Percentiles rank a stretch among this genome's conserved stretches.
phyloP scores from a whole-genome alignment of 176 grass and related monocot species.

The Ananas comosus region DNA sequence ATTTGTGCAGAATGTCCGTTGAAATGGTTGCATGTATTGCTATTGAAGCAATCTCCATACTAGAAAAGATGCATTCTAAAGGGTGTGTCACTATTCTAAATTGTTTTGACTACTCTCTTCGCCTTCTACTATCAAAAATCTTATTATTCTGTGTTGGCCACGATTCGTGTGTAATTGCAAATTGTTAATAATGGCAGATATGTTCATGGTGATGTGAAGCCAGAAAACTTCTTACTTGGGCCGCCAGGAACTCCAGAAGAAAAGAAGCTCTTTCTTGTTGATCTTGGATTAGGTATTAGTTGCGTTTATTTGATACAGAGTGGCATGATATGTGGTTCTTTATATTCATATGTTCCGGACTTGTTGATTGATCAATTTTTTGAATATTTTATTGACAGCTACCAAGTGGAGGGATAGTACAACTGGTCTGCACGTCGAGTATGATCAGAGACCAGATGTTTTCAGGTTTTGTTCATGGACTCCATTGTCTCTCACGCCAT shows the following conservation, averaged over 20 bases:
- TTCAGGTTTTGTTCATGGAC: constrained; percentile 60
- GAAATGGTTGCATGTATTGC: constrained; percentile 98
- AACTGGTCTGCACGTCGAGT: constrained; percentile 72
- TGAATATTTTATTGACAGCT: constrained; percentile 37
- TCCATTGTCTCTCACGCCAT: not conserved
- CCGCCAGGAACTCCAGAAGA: constrained; percentile 74
- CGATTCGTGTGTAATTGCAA: constrained; percentile 6
- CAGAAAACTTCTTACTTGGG: constrained; percentile 97
- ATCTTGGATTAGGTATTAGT: constrained; percentile 84
- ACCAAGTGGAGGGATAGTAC: constrained; percentile 79
- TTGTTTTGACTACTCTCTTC: constrained; percentile 16
- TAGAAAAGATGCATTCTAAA: constrained; percentile 98
- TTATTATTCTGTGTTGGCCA: not conserved
- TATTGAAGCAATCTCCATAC: constrained; percentile 95
- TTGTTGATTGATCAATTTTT: not conserved
- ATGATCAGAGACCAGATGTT: constrained; percentile 96
- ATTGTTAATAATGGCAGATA: constrained; percentile 44
- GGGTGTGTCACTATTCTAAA: constrained; percentile 39
- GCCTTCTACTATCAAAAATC: not conserved
- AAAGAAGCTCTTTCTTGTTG: constrained; percentile 96
- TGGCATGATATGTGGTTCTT: not conserved
- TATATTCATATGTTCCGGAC: not conserved
- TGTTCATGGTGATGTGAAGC: constrained; percentile 97
- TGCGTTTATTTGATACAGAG: not conserved
- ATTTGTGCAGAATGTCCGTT: constrained; percentile 66